Conservation (phyloP, 305 asterid genomes). For the Fraxinus floribunda region DNA sequence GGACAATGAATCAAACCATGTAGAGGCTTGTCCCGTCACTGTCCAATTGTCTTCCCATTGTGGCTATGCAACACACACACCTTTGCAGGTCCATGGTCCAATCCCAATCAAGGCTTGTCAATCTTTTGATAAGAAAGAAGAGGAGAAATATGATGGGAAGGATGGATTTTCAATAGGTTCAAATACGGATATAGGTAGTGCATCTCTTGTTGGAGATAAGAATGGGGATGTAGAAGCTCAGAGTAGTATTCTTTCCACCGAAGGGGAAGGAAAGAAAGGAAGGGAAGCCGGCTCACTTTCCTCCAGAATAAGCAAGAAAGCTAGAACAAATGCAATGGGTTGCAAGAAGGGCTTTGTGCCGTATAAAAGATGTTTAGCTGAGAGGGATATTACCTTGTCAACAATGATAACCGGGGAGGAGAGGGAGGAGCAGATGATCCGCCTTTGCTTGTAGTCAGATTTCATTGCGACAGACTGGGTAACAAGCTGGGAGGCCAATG, state of each 20-base stretch:
- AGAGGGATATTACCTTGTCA: conserved; percentile 24
- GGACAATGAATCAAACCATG: background rate
- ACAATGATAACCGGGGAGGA: conserved; percentile 21
- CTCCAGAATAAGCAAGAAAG: background rate
- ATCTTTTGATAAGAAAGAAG: conserved; percentile 4
- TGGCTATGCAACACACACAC: conserved; percentile 8
- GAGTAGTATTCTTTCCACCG: background rate
- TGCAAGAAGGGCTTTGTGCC: conserved; percentile 38
- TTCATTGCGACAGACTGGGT: background rate
- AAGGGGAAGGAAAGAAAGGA: background rate
- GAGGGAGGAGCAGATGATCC: conserved; percentile 31
- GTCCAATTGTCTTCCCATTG: conserved; percentile 46
- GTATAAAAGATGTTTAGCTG: conserved; percentile 41
- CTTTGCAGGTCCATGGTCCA: conserved; percentile 34
- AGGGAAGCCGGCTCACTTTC: background rate
- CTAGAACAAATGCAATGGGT: conserved; percentile 16
- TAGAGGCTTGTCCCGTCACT: conserved; percentile 12
- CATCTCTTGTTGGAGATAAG: conserved; percentile 9
- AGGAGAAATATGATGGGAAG: background rate
- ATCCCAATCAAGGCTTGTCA: conserved; percentile 33
- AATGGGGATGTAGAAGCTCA: conserved; percentile 24
- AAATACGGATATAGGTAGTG: background rate
- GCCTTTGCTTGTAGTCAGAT: conserved; percentile 35
- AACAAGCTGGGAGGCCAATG: background rate
- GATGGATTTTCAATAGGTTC: background rate